Base-by-base conservation (phyloP, 2,329 filamentous ascomycete species). In the Colletotrichum higginsianum region DNA sequence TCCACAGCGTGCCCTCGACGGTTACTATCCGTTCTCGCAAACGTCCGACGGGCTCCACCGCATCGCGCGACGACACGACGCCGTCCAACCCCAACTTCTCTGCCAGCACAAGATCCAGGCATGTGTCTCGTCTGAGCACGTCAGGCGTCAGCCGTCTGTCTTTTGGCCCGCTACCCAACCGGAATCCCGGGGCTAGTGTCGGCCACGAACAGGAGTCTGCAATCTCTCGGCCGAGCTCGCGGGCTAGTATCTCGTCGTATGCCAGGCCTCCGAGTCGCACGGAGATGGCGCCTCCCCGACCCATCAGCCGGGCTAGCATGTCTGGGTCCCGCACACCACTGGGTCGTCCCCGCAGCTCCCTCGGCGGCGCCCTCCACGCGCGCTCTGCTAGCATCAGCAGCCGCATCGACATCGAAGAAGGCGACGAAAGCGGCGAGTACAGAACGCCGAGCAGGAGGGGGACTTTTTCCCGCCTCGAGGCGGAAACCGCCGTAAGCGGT, bases 171-270 rank as follows among this genome's bases (percentile, higher is more conserved):
- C 82, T 91, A 12, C 88, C 90, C 3, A 89, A 87, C 76, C 86
- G 90, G 53, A 84, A 84, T 61, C 86, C 86, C 16, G 85, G 85
- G 50, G 61, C 61, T 21, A 40, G 56, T 16, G 38, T 63, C n/a
- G 84, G 83, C 71, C 77, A 81, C 60, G 77, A 78, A 40, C 81
- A 78, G 13, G 80, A 81, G 46, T 76, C 80, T 18, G 81, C 84
- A 23, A 83, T 87, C 74, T 92, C 90, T 75, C 90, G 93, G 44
- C 93, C 94, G 18, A 93, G 90, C 82, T 95, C 93, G 77, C 90
- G 93, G 74, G 90, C 92, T 76, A 93, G 91, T 78, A 82, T 86
- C 67, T 86, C 88, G 63, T 87, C 86, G 61, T 87, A 86, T 68
- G 86, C 86, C 53, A 84, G 88, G 53, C 88, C 89, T 1, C 79